Evolutionary conservation across 169 alveolate genomes (phyloP), one percentile per base, ranked within the genome.

Genomic region (Theileria annulata): DNA sequence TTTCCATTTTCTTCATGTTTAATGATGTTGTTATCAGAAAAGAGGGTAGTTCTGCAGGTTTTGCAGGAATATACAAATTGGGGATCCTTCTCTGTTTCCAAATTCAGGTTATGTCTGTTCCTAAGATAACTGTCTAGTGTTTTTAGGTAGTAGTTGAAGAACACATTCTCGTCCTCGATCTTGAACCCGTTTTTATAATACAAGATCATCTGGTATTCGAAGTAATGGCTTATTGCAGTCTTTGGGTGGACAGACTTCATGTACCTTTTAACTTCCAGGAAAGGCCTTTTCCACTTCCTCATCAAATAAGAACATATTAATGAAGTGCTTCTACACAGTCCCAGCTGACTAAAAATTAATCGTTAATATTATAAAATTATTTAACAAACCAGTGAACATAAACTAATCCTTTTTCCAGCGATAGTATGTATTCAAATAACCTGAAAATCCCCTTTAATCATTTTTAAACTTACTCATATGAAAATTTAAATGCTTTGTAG

Each of bases 281-380:
- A 84, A 31, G 72, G 5, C 69, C 8, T 33, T 30, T 84, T 72
- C 85, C 71, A 67, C 83, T 84, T 84, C 78, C 63, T 23, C 87
- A 84, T 84, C 60, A 77, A 37, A 62, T 84, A 84, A 25, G 90
- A 58, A 35, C 75, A 60, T 0, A 71, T 75, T 3, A 84, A 62
- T 21, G 87, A 51, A 31, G 79, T 68, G 68, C 87, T 77, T 19
- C 90, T 66, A 23, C 82, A 77, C 78, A 84, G 68, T 17, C 88
- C 88, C 74, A 71, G 68, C 75, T 33, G 12, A 42, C 87, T 80
- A 81, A 21, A 73, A 71, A 35, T 27, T 21, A 17, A 49, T 4
- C 8, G 4, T 68, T 42, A 47, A n/a, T 12, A 13, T 27, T 15
- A 31, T 19, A 21, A n/a, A 54, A 33, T n/a, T 2, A 54, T 0